These are phyloP conservation scores for Neurospora africana DNA, from an alignment of 495 filamentous ascomycete genomes.

Conservation along the genomic window DNA sequence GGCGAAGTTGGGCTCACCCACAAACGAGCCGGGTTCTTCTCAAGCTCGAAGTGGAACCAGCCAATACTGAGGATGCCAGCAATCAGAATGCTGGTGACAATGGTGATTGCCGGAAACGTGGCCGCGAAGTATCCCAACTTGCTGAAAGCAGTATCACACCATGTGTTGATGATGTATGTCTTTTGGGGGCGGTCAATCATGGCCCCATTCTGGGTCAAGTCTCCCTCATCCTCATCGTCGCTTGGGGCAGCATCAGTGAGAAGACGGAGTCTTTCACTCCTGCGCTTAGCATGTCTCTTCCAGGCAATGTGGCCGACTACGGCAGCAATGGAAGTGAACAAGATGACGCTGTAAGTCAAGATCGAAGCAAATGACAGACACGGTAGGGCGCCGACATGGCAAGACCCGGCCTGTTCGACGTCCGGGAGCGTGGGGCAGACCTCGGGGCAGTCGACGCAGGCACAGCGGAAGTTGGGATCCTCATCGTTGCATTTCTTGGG, in stretches of 20 bases:
- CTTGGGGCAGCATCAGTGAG: conserved; percentile 73
- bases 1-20: conserved; percentile 92
- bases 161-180: conserved; percentile 67
- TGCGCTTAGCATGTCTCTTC: conserved; percentile 56
- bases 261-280: conserved; percentile 71
- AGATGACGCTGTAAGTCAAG: conserved; percentile 66
- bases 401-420: conserved; percentile 53
- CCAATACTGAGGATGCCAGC: conserved; percentile 71
- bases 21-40: conserved; percentile 78
- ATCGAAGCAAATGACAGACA: conserved; percentile 90
- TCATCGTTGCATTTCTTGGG: conserved; percentile 82
- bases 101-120: conserved; percentile 74
- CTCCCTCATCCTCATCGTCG: conserved; percentile 85
- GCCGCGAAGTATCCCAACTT: conserved; percentile 75
- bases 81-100: conserved; percentile 54
- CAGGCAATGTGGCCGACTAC: conserved; percentile 66
- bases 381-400: conserved; percentile 74
- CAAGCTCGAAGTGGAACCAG: conserved; percentile 76
- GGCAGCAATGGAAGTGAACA: conserved; percentile 53
- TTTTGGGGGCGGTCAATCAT: conserved; percentile 60
- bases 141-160: conserved; percentile 69
- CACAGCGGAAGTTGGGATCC: conserved; percentile 75
- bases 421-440: conserved; percentile 74
- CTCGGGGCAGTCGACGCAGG: conserved; percentile 82
- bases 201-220: conserved; percentile 59